phyloP scores from a whole-genome alignment of 140 eudicot genomes.

The Senecio squalidus region DNA sequence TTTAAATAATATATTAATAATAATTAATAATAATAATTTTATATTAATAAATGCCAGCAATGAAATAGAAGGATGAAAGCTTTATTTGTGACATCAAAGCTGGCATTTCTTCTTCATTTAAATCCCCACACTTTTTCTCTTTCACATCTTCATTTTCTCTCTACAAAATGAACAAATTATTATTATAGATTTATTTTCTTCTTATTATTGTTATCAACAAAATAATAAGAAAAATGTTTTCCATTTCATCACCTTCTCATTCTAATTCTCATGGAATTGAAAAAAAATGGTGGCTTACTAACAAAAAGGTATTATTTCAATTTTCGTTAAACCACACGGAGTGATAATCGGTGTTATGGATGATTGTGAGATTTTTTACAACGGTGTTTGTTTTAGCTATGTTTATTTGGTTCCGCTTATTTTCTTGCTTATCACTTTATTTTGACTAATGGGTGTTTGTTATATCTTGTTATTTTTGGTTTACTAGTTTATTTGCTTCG shows the following conservation, averaged over 20 bases:
- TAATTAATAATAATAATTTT: background rate
- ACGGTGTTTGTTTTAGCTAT: no score
- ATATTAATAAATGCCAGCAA: slow-evolving; percentile 54
- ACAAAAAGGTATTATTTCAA: slow-evolving; percentile 47
- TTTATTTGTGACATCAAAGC: slow-evolving; percentile 72
- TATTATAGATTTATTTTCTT: slow-evolving; percentile 7
- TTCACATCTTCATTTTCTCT: slow-evolving; percentile 17
- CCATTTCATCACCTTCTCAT: slow-evolving; percentile 41
- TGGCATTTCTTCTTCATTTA: slow-evolving; percentile 43
- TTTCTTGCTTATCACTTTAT: no score
- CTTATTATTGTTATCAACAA: background rate
- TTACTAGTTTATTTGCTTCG: no score
- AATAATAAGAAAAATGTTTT: slow-evolving; percentile 12
- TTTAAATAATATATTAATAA: no score
- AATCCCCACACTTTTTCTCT: slow-evolving; percentile 12
- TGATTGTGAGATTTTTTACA: background rate
- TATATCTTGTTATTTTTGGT: no score
- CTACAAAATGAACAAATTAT: slow-evolving; percentile 25
- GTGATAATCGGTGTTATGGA: no score
- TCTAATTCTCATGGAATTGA: slow-evolving; percentile 35
- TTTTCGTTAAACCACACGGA: no score
- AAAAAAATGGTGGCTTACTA: slow-evolving; percentile 66
- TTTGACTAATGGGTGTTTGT: no score
- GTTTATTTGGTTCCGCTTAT: background rate
- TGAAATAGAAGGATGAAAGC: slow-evolving; percentile 78